Evolutionary conservation across 345 rosid species (phyloP).

Genomic region (Arabidopsis suecica): DNA sequence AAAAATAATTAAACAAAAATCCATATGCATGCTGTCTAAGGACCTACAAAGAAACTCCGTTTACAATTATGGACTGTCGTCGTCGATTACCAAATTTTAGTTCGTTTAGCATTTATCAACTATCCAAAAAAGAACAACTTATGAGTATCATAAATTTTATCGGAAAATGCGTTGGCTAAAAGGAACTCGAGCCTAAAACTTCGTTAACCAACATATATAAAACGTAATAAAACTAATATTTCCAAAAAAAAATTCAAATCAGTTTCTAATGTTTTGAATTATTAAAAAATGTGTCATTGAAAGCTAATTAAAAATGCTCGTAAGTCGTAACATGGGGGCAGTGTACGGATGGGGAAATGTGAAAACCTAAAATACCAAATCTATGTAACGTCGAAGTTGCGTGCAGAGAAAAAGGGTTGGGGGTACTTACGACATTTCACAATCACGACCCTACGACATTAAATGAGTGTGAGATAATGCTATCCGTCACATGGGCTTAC

Average conservation of each 20-base stretch:
- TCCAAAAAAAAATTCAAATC: too few species aligned
- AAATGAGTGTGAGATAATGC: slow-evolving; percentile 42
- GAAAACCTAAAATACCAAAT: slow-evolving; percentile 44
- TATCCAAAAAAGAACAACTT: neutral
- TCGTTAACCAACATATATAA: neutral
- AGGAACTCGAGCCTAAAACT: slow-evolving; percentile 1
- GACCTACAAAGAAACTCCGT: slow-evolving; percentile 29
- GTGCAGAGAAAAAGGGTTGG: neutral
- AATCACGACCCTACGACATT: slow-evolving; percentile 33
- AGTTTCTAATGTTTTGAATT: neutral
- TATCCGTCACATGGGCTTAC: slow-evolving; percentile 48
- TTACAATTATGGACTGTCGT: neutral
- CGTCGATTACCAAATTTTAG: neutral
- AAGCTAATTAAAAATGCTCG: neutral
- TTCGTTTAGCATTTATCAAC: neutral
- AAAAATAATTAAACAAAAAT: neutral
- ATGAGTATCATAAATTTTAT: neutral
- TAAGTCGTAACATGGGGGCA: slow-evolving; percentile 35
- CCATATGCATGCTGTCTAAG: slow-evolving; percentile 20
- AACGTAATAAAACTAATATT: neutral
- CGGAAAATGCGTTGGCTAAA: slow-evolving; percentile 5
- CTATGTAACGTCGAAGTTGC: slow-evolving; percentile 35
- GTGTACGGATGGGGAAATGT: slow-evolving; percentile 44
- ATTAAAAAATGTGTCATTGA: neutral
- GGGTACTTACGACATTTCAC: slow-evolving; percentile 32